These are phyloP conservation scores for Baeospora myosura DNA, from an alignment of 1,284 basidiomycete species.

Conservation along the genomic window DNA sequence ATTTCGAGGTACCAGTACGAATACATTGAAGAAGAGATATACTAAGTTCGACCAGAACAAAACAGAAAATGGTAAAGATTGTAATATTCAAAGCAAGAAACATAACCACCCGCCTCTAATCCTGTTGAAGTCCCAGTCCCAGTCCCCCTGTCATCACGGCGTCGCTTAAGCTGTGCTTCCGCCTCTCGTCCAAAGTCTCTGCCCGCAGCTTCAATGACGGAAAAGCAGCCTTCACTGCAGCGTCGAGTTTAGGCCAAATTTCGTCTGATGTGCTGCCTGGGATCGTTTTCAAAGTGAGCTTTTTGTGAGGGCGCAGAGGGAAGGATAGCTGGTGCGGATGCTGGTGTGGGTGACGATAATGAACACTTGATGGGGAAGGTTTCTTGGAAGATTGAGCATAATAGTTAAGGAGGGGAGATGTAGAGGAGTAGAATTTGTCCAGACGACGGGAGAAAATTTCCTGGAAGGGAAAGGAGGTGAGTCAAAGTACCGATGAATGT, in stretches of 20 bases:
- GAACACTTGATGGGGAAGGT: constrained; percentile 15
- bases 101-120: no score
- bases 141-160: constrained; percentile 26
- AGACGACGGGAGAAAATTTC: constrained; percentile 81
- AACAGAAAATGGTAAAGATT: no score
- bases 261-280: constrained; percentile 83
- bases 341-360: constrained; percentile 27
- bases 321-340: constrained; percentile 45
- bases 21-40: no score
- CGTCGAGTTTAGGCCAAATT: constrained; percentile 83
- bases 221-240: constrained; percentile 48
- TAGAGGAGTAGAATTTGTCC: constrained; percentile 78
- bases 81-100: no score
- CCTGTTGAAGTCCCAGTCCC: no score
- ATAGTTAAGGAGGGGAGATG: constrained; percentile 80
- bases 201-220: constrained; percentile 48
- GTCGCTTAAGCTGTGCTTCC: constrained; percentile 45
- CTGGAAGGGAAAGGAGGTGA: constrained; percentile 30
- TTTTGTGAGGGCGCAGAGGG: constrained; percentile 29
- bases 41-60: no score
- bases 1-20: no score
- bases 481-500: neutral
- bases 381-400: constrained; percentile 43
- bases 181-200: constrained; percentile 32
- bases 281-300: constrained; percentile 64